Evolutionary conservation across 2,329 filamentous ascomycete genomes (phyloP).

Genomic region (Botryosphaeria dothidea): DNA sequence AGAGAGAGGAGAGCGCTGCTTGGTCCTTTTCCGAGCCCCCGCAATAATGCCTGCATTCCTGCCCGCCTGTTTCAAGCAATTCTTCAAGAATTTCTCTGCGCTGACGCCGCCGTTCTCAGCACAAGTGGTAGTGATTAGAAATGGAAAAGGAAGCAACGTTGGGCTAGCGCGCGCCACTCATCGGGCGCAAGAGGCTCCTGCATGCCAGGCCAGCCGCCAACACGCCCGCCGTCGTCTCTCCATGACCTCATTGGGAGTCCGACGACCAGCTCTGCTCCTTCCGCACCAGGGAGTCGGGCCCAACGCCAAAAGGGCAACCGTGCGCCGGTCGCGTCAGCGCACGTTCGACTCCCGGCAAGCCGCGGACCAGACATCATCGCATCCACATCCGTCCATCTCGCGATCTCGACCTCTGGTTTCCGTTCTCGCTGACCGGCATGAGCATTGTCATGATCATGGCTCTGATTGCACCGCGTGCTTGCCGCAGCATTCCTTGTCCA

Average conservation of each 20-base stretch:
- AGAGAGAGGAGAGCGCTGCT: not conserved
- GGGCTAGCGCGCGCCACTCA: not conserved
- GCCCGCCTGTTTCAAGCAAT: not conserved
- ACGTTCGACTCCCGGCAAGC: not conserved
- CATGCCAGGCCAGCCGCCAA: conserved; percentile 6
- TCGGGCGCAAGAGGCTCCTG: not conserved
- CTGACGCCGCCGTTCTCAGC: not conserved
- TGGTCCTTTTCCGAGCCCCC: not conserved
- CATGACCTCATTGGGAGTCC: not conserved
- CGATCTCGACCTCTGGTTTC: not conserved
- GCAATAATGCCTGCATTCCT: conserved; percentile 11
- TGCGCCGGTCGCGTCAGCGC: conserved; percentile 12
- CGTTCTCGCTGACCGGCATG: not conserved
- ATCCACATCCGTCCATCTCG: not conserved
- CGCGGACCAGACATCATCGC: conserved; percentile 8
- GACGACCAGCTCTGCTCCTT: not conserved
- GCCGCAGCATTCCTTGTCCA: not conserved
- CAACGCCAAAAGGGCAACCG: conserved; percentile 1
- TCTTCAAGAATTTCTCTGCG: not conserved
- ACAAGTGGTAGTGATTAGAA: not conserved
- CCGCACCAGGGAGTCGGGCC: not conserved
- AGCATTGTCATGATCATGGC: not conserved
- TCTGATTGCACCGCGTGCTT: not conserved
- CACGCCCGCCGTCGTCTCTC: not conserved
- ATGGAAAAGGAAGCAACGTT: not conserved